Evolutionary conservation across 345 rosid genomes (phyloP).

Genomic region (Rhizophora mangle): DNA sequence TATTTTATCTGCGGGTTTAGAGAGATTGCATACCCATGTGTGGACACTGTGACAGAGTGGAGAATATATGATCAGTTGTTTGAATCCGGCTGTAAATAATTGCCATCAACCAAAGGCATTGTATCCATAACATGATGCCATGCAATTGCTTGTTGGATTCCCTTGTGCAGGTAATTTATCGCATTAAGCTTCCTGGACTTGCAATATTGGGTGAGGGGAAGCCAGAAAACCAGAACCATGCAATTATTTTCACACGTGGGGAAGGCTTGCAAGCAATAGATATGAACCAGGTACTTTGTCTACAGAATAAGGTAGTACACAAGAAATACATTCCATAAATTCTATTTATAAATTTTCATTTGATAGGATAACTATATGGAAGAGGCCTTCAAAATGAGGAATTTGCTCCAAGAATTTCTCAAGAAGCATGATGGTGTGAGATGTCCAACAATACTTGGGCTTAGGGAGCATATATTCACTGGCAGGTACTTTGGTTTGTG

Average conservation of each 20-base stretch:
- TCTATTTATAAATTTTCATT: slow-evolving; percentile 4
- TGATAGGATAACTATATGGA: slow-evolving; percentile 97
- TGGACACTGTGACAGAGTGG: too few relatives aligned
- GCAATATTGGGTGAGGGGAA: slow-evolving; percentile 98
- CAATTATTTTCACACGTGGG: slow-evolving; percentile 93
- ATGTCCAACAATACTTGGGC: slow-evolving; percentile 88
- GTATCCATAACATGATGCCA: background rate
- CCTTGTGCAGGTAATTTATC: slow-evolving; percentile 69
- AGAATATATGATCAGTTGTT: too few relatives aligned
- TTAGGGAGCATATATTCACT: slow-evolving; percentile 97
- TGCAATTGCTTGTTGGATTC: background rate
- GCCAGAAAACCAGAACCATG: slow-evolving; percentile 99
- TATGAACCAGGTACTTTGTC: slow-evolving; percentile 80
- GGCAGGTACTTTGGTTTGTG: slow-evolving; percentile 60
- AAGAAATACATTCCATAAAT: background rate
- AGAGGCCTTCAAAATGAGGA: slow-evolving; percentile 98
- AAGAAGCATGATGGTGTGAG: slow-evolving; percentile 90
- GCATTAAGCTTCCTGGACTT: slow-evolving; percentile 93
- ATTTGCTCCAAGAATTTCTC: slow-evolving; percentile 92
- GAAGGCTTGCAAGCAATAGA: slow-evolving; percentile 98
- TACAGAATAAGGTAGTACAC: background rate
- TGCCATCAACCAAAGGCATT: background rate
- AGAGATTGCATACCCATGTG: too few relatives aligned
- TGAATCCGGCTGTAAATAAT: background rate
- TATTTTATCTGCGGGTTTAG: too few relatives aligned